phyloP scores from a whole-genome alignment of 73 alveolate species.

The Blepharisma japonicum region DNA sequence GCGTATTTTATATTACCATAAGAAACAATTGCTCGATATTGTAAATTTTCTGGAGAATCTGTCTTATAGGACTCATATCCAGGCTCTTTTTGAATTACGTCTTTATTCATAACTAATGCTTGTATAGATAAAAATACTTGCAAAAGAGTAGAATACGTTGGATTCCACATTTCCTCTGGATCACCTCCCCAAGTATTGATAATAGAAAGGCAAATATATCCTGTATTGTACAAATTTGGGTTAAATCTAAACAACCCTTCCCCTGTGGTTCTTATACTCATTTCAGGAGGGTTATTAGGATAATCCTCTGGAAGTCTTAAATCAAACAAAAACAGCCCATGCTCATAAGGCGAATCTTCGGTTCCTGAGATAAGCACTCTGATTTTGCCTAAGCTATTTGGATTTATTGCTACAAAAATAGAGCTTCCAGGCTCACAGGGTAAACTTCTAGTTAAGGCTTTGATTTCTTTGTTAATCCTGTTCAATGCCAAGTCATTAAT shows the following conservation, averaged over 20 bases:
- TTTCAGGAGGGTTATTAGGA: conserved; percentile 64
- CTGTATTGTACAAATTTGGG: conserved; percentile 65
- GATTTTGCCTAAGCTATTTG: conserved; percentile 49
- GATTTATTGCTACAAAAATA: conserved; percentile 62
- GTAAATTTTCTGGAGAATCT: conserved; percentile 93
- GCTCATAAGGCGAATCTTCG: conserved; percentile 68
- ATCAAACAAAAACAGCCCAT: conserved; percentile 66
- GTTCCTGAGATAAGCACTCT: conserved; percentile 65
- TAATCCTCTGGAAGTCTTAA: conserved; percentile 47
- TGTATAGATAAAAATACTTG: conserved; percentile 61
- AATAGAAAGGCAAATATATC: conserved; percentile 67
- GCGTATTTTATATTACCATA: conserved; percentile 66
- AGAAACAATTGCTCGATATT: conserved; percentile 88
- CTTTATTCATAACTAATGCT: conserved; percentile 57
- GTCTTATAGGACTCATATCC: conserved; percentile 54
- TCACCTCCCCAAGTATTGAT: conserved; percentile 71
- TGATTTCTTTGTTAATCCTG: too few species aligned
- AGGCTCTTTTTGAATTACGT: neutral
- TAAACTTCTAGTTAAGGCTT: neutral
- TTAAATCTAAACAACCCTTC: conserved; percentile 62
- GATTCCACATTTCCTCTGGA: conserved; percentile 73
- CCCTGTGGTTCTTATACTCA: conserved; percentile 58
- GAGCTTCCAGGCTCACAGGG: neutral
- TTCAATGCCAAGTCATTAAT: too few species aligned
- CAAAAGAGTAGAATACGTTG: conserved; percentile 37